A percentile compares a stretch with the other conserved stretches of the same genome.
These are phyloP conservation scores for Trichoderma harzianum DNA, from an alignment of 2,329 filamentous ascomycete genomes.

Conservation along the genomic window DNA sequence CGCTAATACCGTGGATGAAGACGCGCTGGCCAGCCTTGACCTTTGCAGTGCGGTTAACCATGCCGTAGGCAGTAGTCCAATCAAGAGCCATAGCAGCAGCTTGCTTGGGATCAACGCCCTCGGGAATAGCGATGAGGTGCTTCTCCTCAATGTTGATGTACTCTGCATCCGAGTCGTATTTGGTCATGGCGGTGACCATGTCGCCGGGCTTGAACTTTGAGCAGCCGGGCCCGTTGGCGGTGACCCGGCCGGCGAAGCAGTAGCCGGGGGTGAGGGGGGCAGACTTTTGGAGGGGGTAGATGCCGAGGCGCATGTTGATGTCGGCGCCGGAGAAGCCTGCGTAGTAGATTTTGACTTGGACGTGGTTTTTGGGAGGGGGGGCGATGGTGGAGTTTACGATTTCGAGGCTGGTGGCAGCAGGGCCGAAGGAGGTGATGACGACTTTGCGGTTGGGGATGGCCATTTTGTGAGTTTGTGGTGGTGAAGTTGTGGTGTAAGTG, in stretches of 20 bases:
- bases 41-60: constrained; percentile 37
- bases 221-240: constrained; percentile 33
- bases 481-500: neutral
- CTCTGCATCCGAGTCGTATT: constrained; percentile 43
- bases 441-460: constrained; percentile 37
- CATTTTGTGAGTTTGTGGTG: neutral
- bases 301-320: constrained; percentile 47
- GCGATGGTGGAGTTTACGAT: constrained; percentile 35
- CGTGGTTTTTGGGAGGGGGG: constrained; percentile 41
- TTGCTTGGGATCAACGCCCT: constrained; percentile 38
- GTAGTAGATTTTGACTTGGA: constrained; percentile 47
- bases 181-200: constrained; percentile 35
- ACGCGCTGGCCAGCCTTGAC: constrained; percentile 43
- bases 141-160: constrained; percentile 46
- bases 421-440: constrained; percentile 42
- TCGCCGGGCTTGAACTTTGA: constrained; percentile 33
- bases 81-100: constrained; percentile 42
- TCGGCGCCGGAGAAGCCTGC: constrained; percentile 47
- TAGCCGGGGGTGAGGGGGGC: constrained; percentile 50
- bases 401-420: constrained; percentile 33
- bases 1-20: constrained; percentile 50
- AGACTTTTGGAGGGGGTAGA: constrained; percentile 43
- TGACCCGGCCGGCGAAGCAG: constrained; percentile 43
- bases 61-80: constrained; percentile 43
- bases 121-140: constrained; percentile 42